Base-by-base conservation (phyloP, 2,329 filamentous ascomycete genomes). In the Fusarium poae region DNA sequence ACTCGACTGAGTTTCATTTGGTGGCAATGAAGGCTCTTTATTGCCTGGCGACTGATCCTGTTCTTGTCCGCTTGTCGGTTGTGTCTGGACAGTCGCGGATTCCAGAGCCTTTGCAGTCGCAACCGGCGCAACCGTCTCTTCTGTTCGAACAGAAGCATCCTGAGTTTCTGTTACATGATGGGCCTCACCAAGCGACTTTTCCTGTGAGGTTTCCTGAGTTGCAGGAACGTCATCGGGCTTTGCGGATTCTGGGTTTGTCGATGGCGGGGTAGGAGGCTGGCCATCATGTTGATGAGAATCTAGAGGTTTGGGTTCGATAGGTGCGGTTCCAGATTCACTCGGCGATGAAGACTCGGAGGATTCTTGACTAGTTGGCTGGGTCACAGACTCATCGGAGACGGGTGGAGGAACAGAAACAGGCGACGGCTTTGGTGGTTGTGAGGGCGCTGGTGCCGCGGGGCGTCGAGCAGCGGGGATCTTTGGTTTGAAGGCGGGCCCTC, bases 401-500 rank as follows among this genome's bases (percentile, higher is more conserved):
- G 57, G 49, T 30, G 64, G 65, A 43, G 67, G 45, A 55, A 65
- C 35, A 53, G 55, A 42, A 40, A 25, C 34, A 34, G 67, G 34
- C 32, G 46, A 20, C 57, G 67, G 62, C 54, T 72, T 76, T 35
- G 60, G 49, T 42, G 55, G 65, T 62, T 72, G 71, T 50, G 71
- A 67, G 34, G 68, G 55, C 59, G 76, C 73, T 61, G 81, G 77
- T 57, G 81, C 79, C 67, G 82, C 82, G 65, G 77, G 76, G 58
- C 84, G 81, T 74, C 89, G 86, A 68, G 84, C 82, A 34, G 80
- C 77, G 32, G 86, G 87, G 68, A 87, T 86, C 81, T 91, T 93
- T 44, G 91, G 91, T 77, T 91, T 91, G 81, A 93, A 92, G 80
- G 83, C 83, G 60, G 84, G 81, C 71, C 84, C 83, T 74, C 82